Evolutionary conservation across 2,329 filamentous ascomycete species (phyloP).

Genomic region (Elsinoe perseae): DNA sequence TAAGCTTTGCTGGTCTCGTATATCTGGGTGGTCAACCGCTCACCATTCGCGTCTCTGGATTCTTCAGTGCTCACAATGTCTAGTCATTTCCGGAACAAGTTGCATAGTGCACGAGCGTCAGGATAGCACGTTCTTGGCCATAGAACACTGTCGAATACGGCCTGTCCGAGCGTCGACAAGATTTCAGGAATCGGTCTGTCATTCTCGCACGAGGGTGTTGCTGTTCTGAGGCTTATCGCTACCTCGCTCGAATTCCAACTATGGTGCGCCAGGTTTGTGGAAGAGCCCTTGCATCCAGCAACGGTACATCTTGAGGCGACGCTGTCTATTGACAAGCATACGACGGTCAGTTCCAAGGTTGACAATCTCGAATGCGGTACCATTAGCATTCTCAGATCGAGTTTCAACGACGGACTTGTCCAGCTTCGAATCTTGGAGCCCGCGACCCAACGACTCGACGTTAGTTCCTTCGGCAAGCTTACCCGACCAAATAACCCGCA

Average conservation of each 20-base stretch:
- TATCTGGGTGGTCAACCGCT: neutral
- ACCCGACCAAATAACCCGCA: conserved; percentile 69
- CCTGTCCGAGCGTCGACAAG: too few relatives aligned
- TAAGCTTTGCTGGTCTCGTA: neutral
- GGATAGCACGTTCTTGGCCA: too few relatives aligned
- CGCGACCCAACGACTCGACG: conserved; percentile 18
- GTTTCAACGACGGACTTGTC: neutral
- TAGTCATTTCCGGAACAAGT: too few relatives aligned
- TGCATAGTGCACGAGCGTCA: too few relatives aligned
- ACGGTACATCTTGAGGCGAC: conserved; percentile 93
- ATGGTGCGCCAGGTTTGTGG: conserved; percentile 57
- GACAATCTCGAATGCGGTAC: conserved; percentile 54
- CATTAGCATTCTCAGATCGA: conserved; percentile 5
- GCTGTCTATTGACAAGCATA: conserved; percentile 83
- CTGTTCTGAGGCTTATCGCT: too few relatives aligned
- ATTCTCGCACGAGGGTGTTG: too few relatives aligned
- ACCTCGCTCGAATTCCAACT: too few relatives aligned
- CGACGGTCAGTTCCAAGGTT: conserved; percentile 79
- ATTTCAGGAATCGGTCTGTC: too few relatives aligned
- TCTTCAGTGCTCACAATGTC: neutral
- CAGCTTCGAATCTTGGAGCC: conserved; percentile 18
- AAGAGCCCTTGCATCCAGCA: conserved; percentile 83
- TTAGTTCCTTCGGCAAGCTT: neutral
- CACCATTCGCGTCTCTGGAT: neutral
- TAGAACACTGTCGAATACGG: too few relatives aligned